Evolutionary conservation across 139 green algal genomes (phyloP), one percentile per base, ranked within the genome.

Genomic region (Zygnema circumcarinatum): DNA sequence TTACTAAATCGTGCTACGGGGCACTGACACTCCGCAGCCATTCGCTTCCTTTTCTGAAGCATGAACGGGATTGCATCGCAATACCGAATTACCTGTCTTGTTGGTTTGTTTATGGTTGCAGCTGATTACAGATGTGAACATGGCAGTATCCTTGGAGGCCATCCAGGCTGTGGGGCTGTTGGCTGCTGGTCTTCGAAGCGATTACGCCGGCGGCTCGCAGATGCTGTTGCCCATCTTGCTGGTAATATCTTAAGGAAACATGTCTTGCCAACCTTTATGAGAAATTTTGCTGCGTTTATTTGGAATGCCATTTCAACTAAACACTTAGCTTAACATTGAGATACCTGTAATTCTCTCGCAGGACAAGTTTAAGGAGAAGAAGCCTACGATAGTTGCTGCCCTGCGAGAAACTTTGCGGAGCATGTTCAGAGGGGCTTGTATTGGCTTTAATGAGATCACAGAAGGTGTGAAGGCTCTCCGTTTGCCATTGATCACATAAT

Each of bases 341-440:
- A n/a, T n/a, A n/a, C n/a, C n/a, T n/a, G n/a, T n/a, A n/a, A n/a
- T n/a, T n/a, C n/a, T n/a, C 16, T 41, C 7, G 32, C 87, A 91
- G 87, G 87, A 91, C n/a, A 91, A 87, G 54, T 89, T 88, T 25
- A 91, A 91, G 87, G 87, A 91, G 47, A 91, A 91, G 81, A 91
- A 91, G 56, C 25, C 52, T 31, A 38, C 21, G 0, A 62, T 91
- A 25, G 52, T 90, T 82, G 29, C 74, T 22, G 83, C 82, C 25
- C 25, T 90, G 31, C 54, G 73, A n/a, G 82, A 84, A 32, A 53
- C 87, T 32, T 33, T 90, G 36, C 85, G 83, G 31, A 56, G 35
- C 25, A 62, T 90, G 22, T 84, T 80, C 82, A 85, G 73, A 33
- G 41, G 32, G 20, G 80, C n/a, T 21, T 90, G 80, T 84, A 32